Base-by-base conservation (phyloP, 805 yeast species). In the Myxozyma vanderwaltii region DNA sequence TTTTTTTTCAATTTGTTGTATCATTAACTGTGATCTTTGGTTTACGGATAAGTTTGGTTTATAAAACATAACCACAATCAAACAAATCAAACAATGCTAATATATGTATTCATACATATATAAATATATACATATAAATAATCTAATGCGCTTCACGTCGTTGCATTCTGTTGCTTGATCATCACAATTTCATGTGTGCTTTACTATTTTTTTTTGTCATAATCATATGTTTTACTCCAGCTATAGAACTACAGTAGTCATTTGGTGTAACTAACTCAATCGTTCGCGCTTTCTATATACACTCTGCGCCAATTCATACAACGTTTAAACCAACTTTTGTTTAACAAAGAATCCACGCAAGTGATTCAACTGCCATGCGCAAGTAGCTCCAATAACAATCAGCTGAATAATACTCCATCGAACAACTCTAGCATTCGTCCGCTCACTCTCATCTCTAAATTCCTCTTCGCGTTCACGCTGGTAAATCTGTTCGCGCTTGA, bases 271-370 rank as follows among this genome's bases (percentile, higher is more conserved):
- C n/a, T 43, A 24, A 26, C 33, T 43, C 8, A 17, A 17, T 12
- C 31, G 4, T 12, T 10, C 23, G 7, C 13, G n/a, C 19, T 17
- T 21, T 33, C 31, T 24, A 12, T 48, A 35, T 48, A 36, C 24
- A 48, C 43, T 15, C 43, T 35, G 23, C 17, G 23, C 17, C 19
- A 10, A 23, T 15, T 7, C 21, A n/a, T 15, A 43, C 13, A 26
- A 43, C 47, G 6, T 17, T 74, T 77, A 89, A 19, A 90, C 85
- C 60, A 89, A 82, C 76, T 91, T 91, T 71, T 90, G 96, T 75
- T 89, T 90, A 61, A 89, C 86, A 71, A 90, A 90, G 81, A 90
- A 89, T 43, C 84, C 75, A 75, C 87, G 87, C 75, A 91, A 80
- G 69, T 88, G 91, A 55, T 80, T 79, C 72, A 91, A 75, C 76